Conservation (phyloP, 371 early-diverging fungal genomes). For the Apophysomyces ossiformis region DNA sequence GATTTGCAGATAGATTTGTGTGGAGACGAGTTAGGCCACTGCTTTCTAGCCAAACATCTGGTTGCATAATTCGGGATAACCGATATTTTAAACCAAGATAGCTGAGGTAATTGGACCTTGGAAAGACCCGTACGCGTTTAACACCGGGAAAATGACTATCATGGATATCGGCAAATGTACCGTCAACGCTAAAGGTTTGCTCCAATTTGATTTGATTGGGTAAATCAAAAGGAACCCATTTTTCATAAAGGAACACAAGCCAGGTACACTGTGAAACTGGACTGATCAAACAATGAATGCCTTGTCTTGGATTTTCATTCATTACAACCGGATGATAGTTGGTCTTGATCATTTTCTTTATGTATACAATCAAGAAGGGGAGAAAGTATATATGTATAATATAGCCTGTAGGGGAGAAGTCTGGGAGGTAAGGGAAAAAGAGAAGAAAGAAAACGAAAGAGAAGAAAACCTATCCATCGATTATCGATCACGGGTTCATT, state of each 20-base stretch:
- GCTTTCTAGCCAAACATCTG: slow-evolving; percentile 40
- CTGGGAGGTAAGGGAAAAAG: slow-evolving; percentile 1
- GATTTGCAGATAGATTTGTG: no score
- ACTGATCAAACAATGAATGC: background rate
- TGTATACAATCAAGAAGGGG: background rate
- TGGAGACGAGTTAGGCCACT: background rate
- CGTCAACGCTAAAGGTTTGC: slow-evolving; percentile 39
- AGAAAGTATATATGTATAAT: background rate
- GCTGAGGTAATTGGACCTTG: slow-evolving; percentile 38
- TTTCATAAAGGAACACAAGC: slow-evolving; percentile 41
- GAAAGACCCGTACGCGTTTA: slow-evolving; percentile 41
- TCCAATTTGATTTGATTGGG: slow-evolving; percentile 38
- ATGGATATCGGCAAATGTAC: slow-evolving; percentile 40
- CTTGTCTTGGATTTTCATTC: background rate
- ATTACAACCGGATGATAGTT: background rate
- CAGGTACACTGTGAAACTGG: slow-evolving; percentile 29
- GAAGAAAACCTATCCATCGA: no score
- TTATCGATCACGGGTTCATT: no score
- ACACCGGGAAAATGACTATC: slow-evolving; percentile 41
- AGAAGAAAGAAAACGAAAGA: background rate
- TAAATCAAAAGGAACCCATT: slow-evolving; percentile 43
- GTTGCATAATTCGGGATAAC: slow-evolving; percentile 43
- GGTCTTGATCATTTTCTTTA: background rate
- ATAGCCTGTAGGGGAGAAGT: no score
- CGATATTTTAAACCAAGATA: slow-evolving; percentile 45